Evolutionary conservation across 176 grass and related monocot genomes (phyloP), one percentile per base, ranked within the genome.

Genomic region (Ensete glaucum): DNA sequence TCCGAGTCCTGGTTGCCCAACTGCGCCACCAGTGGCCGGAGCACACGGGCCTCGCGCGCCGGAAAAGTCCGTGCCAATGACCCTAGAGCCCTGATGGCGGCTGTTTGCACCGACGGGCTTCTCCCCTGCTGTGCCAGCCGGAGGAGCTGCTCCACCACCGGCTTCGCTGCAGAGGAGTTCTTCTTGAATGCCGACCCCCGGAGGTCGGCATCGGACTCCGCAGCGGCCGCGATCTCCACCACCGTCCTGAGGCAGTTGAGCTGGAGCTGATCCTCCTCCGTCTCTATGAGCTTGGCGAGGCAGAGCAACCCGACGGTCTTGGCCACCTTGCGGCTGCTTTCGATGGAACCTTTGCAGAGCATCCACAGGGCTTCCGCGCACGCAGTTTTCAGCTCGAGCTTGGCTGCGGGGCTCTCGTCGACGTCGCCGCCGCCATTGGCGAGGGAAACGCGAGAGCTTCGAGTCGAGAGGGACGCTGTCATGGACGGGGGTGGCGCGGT

Each of bases 111-210:
- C 1, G 23, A 29, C 2, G 63, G 15, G 21, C 22, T 54, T 50
- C 50, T 54, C 9, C 64, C 76, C 51, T 78, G 17, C 51, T 63
- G 57, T 9, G 27, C 64, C 2, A 68, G 5, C 8, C 50, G 13
- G 4, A 78, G 76, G 51, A 78, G 76, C 76, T 78, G 76, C 11
- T 78, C 63, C 49, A 78, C 76, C 20, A 67, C 64, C 6, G 13
- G 3, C 63, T 67, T 68, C 16, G 74, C 58, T 2, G 43, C 74
- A 27, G 58, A 2, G 17, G 74, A 76, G 59, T 76, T 76, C 58
- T 51, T 50, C 9, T 64, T 64, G 58, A 64, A 63, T 11, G 56
- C 56, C 34, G 34, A 43, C n/a, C 74, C 27, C 29, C 74, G 74
- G 58, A 76, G 74, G 43, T 76, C 56, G 34, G 57, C 58, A 0